Percentiles rank a stretch among this genome's conserved stretches.
Evolutionary conservation across 192 early-diverging fungal species (phyloP).

Genomic region (Podochytrium sp.): DNA sequence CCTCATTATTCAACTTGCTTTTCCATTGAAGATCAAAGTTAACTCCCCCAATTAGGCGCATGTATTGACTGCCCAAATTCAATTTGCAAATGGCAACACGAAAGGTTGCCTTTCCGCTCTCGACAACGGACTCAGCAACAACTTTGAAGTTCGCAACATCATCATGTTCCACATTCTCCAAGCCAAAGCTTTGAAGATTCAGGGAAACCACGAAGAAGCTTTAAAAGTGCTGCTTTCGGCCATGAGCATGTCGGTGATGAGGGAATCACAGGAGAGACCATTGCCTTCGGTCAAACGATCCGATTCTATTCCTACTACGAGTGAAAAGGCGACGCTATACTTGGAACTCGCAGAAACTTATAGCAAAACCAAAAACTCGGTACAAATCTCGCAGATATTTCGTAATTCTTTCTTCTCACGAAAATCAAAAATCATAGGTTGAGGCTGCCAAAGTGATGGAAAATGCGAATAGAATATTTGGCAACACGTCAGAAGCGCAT

Average conservation of each 20-base stretch:
- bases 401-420: background rate
- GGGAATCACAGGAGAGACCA: conserved; percentile 25
- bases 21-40: conserved; percentile 12
- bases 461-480: conserved; percentile 48
- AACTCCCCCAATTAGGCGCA: conserved; percentile 39
- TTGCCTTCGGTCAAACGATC: conserved; percentile 27
- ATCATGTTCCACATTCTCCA: conserved; percentile 48
- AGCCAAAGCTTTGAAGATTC: conserved; percentile 42
- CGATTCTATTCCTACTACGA: conserved; percentile 21
- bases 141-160: conserved; percentile 56
- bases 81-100: conserved; percentile 37
- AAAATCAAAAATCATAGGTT: background rate
- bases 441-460: conserved; percentile 49
- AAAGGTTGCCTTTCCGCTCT: conserved; percentile 43
- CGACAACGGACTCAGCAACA: conserved; percentile 58
- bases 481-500: conserved; percentile 43
- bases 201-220: conserved; percentile 46
- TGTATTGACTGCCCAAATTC: conserved; percentile 52
- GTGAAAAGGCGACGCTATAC: conserved; percentile 45
- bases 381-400: conserved; percentile 26
- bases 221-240: conserved; percentile 37
- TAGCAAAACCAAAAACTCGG: conserved; percentile 43
- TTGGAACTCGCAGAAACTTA: conserved; percentile 47
- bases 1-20: background rate
- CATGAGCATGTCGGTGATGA: conserved; percentile 43